These are phyloP conservation scores for Thalassiosira mediterranea DNA, from an alignment of 352 stramenopile species.

Conservation along the genomic window DNA sequence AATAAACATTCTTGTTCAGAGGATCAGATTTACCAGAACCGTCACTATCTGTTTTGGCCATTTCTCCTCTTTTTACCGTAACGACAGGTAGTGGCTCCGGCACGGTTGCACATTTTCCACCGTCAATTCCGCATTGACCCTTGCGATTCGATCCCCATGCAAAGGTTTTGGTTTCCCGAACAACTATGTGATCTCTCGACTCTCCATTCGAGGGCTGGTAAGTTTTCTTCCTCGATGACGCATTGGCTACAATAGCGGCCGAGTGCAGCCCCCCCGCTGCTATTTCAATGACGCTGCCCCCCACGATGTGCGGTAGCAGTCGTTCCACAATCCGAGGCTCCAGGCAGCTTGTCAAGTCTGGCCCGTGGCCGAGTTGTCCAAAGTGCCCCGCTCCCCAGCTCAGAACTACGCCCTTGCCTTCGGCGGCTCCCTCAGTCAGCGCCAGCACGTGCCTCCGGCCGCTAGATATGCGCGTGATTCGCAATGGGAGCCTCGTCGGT, in stretches of 20 bases:
- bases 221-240: constrained; percentile 14
- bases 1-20: constrained; percentile 47
- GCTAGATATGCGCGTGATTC: constrained; percentile 35
- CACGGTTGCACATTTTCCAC: constrained; percentile 51
- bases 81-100: constrained; percentile 39
- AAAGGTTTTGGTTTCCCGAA: constrained; percentile 44
- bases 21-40: constrained; percentile 7
- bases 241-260: constrained; percentile 50
- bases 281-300: constrained; percentile 59
- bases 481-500: constrained; percentile 42
- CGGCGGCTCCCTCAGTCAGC: constrained; percentile 34
- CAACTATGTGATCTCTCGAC: not conserved
- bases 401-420: constrained; percentile 46
- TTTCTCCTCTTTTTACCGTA: constrained; percentile 34
- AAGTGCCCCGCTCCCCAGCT: constrained; percentile 81
- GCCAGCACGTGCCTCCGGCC: constrained; percentile 52
- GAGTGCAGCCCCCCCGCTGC: constrained; percentile 74
- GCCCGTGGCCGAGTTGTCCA: constrained; percentile 73
- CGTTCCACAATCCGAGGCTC: constrained; percentile 64
- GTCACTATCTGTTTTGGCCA: not conserved
- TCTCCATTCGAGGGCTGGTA: not conserved
- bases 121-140: constrained; percentile 55
- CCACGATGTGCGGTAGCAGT: constrained; percentile 61
- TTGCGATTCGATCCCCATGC: constrained; percentile 47
- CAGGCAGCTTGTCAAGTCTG: constrained; percentile 41